Evolutionary conservation across 164 flowering plant species (phyloP).

Genomic region (Piper betle): DNA sequence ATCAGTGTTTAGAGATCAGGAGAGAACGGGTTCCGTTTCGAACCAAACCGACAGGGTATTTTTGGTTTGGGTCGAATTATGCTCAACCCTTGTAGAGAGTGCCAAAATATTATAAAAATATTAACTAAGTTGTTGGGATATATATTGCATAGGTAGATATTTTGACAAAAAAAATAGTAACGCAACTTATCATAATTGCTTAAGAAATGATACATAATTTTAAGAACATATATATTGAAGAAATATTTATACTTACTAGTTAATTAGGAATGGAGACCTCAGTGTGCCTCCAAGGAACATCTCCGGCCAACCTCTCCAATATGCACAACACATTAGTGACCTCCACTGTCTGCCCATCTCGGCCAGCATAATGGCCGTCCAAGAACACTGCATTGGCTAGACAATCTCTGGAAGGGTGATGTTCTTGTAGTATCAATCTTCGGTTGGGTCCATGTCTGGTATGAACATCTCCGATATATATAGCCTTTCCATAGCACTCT

Average conservation of each 20-base stretch:
- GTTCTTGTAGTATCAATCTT: constrained; percentile 42
- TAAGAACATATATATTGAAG: not conserved
- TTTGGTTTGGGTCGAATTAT: no score
- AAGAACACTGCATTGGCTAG: constrained; percentile 38
- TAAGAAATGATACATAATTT: not conserved
- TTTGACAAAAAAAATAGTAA: no score
- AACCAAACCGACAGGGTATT: no score
- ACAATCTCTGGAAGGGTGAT: constrained; percentile 35
- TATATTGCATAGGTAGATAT: no score
- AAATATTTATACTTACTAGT: constrained; percentile 18
- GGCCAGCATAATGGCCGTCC: constrained; percentile 27
- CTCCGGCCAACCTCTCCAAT: constrained; percentile 45
- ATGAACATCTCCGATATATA: constrained; percentile 45
- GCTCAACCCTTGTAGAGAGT: no score
- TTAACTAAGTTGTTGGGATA: no score
- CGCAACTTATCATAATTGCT: no score
- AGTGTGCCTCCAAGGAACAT: constrained; percentile 56
- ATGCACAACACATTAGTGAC: constrained; percentile 34
- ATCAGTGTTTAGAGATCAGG: no score
- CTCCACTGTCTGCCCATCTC: constrained; percentile 26
- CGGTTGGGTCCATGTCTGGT: constrained; percentile 53
- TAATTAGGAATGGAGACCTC: constrained; percentile 27
- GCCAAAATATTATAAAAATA: no score
- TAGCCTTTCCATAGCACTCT: constrained; percentile 38
- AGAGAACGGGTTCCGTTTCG: no score